phyloP scores from a whole-genome alignment of 345 rosid species.

The Rhodamnia argentea region DNA sequence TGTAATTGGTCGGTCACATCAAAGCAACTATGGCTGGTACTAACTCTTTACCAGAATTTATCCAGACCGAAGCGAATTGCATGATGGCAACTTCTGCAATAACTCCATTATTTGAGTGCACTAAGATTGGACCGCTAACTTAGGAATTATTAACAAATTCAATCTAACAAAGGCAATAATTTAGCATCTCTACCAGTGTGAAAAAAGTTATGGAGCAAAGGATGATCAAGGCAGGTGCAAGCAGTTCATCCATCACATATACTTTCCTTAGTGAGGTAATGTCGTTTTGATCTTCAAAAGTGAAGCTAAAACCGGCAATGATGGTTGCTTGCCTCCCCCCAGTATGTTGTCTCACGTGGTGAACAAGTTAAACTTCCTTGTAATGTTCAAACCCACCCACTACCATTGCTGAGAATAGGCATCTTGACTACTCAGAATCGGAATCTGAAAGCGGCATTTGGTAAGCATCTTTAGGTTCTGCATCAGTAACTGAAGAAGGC shows the following conservation, averaged over 20 bases:
- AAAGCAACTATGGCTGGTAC: not conserved
- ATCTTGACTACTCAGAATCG: constrained; percentile 34
- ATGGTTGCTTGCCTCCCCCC: not conserved
- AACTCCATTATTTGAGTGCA: not conserved
- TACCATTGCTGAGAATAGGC: not conserved
- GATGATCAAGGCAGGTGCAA: not conserved
- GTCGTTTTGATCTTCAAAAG: not conserved
- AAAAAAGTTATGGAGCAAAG: not conserved
- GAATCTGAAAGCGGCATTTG: constrained; percentile 63
- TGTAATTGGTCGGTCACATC: not conserved
- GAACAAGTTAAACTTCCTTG: not conserved
- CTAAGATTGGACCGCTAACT: not conserved
- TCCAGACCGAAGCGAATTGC: not conserved
- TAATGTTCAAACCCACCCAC: not conserved
- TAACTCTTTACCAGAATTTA: not conserved
- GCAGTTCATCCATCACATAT: not conserved
- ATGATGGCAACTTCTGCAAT: not conserved
- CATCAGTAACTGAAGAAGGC: constrained; percentile 63
- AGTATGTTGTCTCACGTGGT: not conserved
- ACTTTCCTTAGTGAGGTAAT: not conserved
- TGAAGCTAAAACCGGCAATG: not conserved
- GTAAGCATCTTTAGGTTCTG: constrained; percentile 56
- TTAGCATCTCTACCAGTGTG: not conserved
- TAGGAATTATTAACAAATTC: not conserved
- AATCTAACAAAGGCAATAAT: not conserved